Percentiles rank a stretch among this genome's conserved stretches.
Conservation (phyloP, 2,329 filamentous ascomycete genomes). For the Ascochyta koolunga region DNA sequence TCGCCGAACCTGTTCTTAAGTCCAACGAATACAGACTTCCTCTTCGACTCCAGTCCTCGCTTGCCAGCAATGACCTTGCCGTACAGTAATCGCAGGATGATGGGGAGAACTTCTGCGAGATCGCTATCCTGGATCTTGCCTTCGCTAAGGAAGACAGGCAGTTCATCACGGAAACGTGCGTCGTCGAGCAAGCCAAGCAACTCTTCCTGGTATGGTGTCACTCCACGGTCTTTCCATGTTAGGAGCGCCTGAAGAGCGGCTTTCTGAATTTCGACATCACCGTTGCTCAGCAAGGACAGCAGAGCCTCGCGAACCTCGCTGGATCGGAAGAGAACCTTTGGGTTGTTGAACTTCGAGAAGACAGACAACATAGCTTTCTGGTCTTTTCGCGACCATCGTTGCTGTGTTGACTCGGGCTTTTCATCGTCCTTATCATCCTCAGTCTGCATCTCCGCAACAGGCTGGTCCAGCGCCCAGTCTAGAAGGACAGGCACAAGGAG, state of each 20-base stretch:
- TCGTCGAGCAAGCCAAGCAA: conserved; percentile 88
- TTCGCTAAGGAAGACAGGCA: conserved; percentile 81
- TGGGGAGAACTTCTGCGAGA: conserved; percentile 75
- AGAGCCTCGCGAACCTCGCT: conserved; percentile 78
- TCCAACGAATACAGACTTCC: conserved; percentile 75
- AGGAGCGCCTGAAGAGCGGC: conserved; percentile 82
- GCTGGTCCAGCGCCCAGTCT: conserved; percentile 65
- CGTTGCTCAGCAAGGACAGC: conserved; percentile 78
- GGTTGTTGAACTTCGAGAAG: conserved; percentile 85
- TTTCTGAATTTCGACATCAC: conserved; percentile 88
- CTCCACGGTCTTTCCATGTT: conserved; percentile 81
- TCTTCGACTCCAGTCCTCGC: conserved; percentile 79
- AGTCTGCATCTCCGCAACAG: conserved; percentile 7
- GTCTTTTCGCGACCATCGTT: conserved; percentile 75
- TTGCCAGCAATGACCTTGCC: conserved; percentile 85
- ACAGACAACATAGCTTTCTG: conserved; percentile 82
- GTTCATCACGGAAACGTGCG: conserved; percentile 87
- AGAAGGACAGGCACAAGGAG: conserved; percentile 85
- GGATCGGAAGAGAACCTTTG: conserved; percentile 79
- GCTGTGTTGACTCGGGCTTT: conserved; percentile 4
- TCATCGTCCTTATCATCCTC: conserved; percentile 24
- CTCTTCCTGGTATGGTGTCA: conserved; percentile 83
- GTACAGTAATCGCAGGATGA: conserved; percentile 86
- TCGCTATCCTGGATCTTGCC: conserved; percentile 75
- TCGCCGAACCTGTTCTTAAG: conserved; percentile 74